Conservation (phyloP, 345 rosid species). For the Geranium rotundifolium region DNA sequence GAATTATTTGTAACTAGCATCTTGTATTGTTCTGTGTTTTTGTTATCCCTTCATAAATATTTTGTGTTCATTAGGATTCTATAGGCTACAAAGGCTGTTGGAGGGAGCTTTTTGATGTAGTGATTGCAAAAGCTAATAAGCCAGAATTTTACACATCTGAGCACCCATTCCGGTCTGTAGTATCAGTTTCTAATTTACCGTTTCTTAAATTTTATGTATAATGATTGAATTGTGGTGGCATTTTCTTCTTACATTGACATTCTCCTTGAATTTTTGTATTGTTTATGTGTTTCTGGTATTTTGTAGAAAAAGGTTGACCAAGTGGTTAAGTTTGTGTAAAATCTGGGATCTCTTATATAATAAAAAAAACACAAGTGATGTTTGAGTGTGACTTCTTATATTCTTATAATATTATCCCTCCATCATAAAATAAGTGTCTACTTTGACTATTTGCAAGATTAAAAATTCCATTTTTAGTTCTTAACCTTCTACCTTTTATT, state of each 20-base stretch:
- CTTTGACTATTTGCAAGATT: not conserved
- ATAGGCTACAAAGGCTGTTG: conserved; percentile 54
- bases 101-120: conserved; percentile 93
- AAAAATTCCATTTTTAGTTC: too few species aligned
- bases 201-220: not conserved
- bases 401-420: not conserved
- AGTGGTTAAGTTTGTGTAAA: not conserved
- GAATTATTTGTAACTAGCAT: not conserved
- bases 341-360: not conserved
- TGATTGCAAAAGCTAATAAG: conserved; percentile 91
- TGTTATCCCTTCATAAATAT: not conserved
- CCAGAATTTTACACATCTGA: conserved; percentile 89
- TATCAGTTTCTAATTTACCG: conserved; percentile 4
- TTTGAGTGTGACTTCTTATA: too few species aligned
- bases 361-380: too few species aligned
- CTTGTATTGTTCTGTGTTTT: conserved; percentile 3
- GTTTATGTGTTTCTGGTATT: not conserved
- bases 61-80: conserved; percentile 46
- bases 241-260: not conserved
- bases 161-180: conserved; percentile 80
- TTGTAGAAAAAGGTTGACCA: not conserved
- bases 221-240: not conserved
- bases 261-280: not conserved
- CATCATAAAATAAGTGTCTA: not conserved
- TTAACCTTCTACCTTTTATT: not conserved